phyloP scores from a whole-genome alignment of 139 green algal species.

The Coccomyxa sp. region DNA sequence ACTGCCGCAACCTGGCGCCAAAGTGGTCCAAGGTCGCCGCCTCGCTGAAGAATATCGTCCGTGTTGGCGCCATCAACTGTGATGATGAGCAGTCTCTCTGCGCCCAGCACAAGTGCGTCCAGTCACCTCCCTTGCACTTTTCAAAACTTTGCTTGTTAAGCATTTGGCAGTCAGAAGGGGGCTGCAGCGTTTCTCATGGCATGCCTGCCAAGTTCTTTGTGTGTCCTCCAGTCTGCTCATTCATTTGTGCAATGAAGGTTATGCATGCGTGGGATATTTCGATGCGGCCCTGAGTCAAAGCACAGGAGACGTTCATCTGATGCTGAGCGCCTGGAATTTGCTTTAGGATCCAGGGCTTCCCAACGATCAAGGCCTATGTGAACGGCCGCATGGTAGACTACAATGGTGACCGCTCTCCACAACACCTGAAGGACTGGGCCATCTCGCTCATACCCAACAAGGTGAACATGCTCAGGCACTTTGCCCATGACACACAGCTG shows the following conservation, averaged over 20 bases:
- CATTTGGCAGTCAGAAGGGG: too few relatives aligned
- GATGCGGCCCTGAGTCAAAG: too few relatives aligned
- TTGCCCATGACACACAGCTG: not conserved
- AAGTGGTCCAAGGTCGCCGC: slow-evolving; percentile 66
- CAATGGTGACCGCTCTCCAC: slow-evolving; percentile 54
- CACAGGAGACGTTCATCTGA: too few relatives aligned
- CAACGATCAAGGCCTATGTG: slow-evolving; percentile 74
- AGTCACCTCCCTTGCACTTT: too few relatives aligned
- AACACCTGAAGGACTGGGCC: slow-evolving; percentile 58
- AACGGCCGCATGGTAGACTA: slow-evolving; percentile 51
- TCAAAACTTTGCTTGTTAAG: too few relatives aligned
- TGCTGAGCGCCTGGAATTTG: not conserved
- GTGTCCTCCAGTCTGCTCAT: too few relatives aligned
- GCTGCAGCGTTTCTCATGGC: too few relatives aligned
- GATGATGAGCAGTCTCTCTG: slow-evolving; percentile 66
- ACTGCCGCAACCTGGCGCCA: slow-evolving; percentile 50
- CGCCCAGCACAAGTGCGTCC: slow-evolving; percentile 35
- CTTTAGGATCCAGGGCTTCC: slow-evolving; percentile 59
- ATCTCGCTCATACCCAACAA: slow-evolving; percentile 56
- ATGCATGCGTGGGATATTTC: too few relatives aligned
- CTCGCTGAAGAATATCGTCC: slow-evolving; percentile 66
- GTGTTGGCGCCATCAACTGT: slow-evolving; percentile 78
- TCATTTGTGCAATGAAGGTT: too few relatives aligned
- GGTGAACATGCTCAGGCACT: slow-evolving; percentile 8
- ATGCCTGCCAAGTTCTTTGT: too few relatives aligned